phyloP scores from a whole-genome alignment of 2,329 filamentous ascomycete species.

The Epicoccum sorghinum region DNA sequence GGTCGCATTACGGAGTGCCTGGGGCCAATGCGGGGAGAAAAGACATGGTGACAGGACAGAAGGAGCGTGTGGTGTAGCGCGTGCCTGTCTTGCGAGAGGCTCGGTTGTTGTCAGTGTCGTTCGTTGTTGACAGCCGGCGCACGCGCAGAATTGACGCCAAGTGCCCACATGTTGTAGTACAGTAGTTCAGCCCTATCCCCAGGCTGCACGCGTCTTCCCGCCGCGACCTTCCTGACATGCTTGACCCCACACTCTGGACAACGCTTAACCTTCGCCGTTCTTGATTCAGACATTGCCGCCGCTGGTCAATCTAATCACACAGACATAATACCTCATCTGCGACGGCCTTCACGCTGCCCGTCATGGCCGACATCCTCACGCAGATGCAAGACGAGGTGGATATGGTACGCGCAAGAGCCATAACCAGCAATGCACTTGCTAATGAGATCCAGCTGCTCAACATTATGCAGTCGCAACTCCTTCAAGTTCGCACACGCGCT shows the following conservation, averaged over 20 bases:
- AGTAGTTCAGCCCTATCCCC: constrained; percentile 26
- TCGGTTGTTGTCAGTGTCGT: background rate
- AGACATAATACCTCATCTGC: background rate
- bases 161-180: background rate
- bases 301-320: background rate
- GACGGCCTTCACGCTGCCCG: background rate
- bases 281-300: background rate
- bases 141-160: constrained; percentile 30
- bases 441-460: constrained; percentile 49
- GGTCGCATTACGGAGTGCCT: constrained; percentile 35
- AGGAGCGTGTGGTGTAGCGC: background rate
- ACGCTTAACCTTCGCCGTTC: constrained; percentile 1
- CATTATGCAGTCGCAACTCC: constrained; percentile 55
- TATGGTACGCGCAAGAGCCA: constrained; percentile 60
- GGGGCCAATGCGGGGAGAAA: constrained; percentile 5
- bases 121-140: constrained; percentile 6
- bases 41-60: background rate
- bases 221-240: background rate
- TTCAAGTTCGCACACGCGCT: constrained; percentile 52
- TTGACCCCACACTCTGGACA: background rate
- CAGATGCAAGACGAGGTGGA: constrained; percentile 86
- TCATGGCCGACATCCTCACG: constrained; percentile 77
- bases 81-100: background rate
- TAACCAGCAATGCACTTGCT: background rate
- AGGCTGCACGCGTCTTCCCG: constrained; percentile 6